A percentile compares a stretch with the other conserved stretches of the same genome.
Conservation (phyloP, 768 basidiomycete species). For the Podaxis mareebaensis region DNA sequence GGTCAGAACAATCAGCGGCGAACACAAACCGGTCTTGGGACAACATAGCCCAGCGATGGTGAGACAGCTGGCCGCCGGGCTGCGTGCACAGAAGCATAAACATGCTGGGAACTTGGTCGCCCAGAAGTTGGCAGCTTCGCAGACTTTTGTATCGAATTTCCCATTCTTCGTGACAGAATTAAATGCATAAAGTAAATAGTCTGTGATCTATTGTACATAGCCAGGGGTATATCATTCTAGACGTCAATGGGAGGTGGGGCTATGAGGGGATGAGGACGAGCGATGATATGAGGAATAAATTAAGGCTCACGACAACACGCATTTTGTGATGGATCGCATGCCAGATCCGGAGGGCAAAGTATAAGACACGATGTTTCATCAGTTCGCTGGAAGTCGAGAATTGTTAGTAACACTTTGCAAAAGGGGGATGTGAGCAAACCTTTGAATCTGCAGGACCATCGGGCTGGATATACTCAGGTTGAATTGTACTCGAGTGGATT, state of each 20-base stretch:
- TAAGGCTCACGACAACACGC: constrained; percentile 75
- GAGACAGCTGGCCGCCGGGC: constrained; percentile 61
- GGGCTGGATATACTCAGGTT: constrained; percentile 73
- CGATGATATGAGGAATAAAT: not conserved
- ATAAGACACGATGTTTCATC: constrained; percentile 67
- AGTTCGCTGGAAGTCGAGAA: constrained; percentile 37
- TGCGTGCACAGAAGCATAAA: constrained; percentile 52
- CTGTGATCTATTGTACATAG: constrained; percentile 12
- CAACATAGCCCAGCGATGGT: constrained; percentile 66
- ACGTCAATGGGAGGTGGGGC: constrained; percentile 50
- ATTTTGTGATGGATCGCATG: constrained; percentile 67
- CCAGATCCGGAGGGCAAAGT: constrained; percentile 66
- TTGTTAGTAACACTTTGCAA: not conserved
- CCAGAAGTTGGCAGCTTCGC: constrained; percentile 60
- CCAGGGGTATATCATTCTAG: constrained; percentile 25
- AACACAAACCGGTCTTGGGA: constrained; percentile 54
- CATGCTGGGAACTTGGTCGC: constrained; percentile 52
- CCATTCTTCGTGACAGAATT: constrained; percentile 58
- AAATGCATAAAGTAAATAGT: constrained; percentile 24
- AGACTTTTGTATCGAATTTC: constrained; percentile 72
- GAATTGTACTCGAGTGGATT: constrained; percentile 93
- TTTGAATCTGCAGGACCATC: constrained; percentile 36
- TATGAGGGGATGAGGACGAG: constrained; percentile 22
- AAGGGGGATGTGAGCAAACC: not conserved
- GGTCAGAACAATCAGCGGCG: constrained; percentile 51